Conservation (phyloP, 2,329 filamentous ascomycete species). For the Westerdykella aurantiaca region DNA sequence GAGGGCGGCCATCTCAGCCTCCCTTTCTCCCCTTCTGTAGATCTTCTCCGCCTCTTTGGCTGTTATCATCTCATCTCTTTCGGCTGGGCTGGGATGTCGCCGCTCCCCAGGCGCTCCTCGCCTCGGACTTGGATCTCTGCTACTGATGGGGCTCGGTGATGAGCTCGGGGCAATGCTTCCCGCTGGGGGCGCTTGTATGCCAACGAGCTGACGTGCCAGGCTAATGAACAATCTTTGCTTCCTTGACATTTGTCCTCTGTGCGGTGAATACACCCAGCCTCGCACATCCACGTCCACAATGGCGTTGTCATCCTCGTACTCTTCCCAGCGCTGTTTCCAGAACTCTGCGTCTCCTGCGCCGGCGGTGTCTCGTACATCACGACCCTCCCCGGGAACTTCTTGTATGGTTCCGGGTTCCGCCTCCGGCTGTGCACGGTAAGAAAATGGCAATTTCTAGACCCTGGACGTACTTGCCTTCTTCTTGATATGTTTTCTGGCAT, state of each 20-base stretch:
- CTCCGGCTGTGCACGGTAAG: slow-evolving; percentile 22
- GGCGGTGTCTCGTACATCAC: slow-evolving; percentile 40
- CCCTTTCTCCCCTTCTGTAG: slow-evolving; percentile 62
- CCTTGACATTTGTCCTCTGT: slow-evolving; percentile 75
- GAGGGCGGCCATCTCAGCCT: slow-evolving; percentile 63
- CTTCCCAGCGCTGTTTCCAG: slow-evolving; percentile 73
- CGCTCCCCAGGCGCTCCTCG: slow-evolving; percentile 32
- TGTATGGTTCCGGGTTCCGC: slow-evolving; percentile 35
- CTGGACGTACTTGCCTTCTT: slow-evolving; percentile 30
- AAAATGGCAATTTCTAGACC: background rate
- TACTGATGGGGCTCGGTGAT: slow-evolving; percentile 36
- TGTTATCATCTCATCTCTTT: slow-evolving; percentile 60
- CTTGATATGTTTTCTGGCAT: slow-evolving; percentile 68
- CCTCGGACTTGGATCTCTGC: slow-evolving; percentile 42
- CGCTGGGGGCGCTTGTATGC: slow-evolving; percentile 64
- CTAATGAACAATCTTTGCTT: slow-evolving; percentile 84
- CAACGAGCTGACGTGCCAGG: slow-evolving; percentile 79
- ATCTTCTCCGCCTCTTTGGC: slow-evolving; percentile 71
- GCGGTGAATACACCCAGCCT: slow-evolving; percentile 90
- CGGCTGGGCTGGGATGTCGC: slow-evolving; percentile 46
- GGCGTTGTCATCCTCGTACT: slow-evolving; percentile 73
- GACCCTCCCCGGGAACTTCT: slow-evolving; percentile 36
- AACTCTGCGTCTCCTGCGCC: slow-evolving; percentile 61
- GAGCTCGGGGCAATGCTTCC: slow-evolving; percentile 34
- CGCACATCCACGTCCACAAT: slow-evolving; percentile 91